Conservation (phyloP, 2,329 filamentous ascomycete species). For the Drechslerella stenobrocha region DNA sequence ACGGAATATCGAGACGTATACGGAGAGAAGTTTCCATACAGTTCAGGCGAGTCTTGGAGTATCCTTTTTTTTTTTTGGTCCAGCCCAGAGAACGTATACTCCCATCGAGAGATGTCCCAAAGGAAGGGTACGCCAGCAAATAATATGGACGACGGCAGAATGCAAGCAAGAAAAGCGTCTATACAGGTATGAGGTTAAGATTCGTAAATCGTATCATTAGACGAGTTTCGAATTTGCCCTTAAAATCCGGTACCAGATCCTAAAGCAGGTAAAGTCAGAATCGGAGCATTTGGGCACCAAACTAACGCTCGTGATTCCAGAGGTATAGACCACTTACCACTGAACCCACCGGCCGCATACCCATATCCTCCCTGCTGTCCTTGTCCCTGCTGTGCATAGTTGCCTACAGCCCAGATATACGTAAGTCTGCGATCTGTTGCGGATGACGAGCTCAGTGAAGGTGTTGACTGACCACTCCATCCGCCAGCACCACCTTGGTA, state of each 20-base stretch:
- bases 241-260: constrained; percentile 30
- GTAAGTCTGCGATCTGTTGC: constrained; percentile 47
- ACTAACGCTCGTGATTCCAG: constrained; percentile 24
- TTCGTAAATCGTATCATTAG: constrained; percentile 48
- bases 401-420: constrained; percentile 35
- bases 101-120: constrained; percentile 44
- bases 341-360: constrained; percentile 18
- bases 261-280: constrained; percentile 19
- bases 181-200: constrained; percentile 40
- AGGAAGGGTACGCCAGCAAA: constrained; percentile 40
- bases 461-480: constrained; percentile 46
- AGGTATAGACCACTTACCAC: constrained; percentile 26
- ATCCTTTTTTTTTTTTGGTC: constrained; percentile 42
- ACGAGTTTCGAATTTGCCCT: constrained; percentile 48
- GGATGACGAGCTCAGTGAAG: constrained; percentile 41
- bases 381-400: constrained; percentile 22
- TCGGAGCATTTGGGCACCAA: constrained; percentile 8
- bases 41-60: constrained; percentile 24
- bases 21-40: constrained; percentile 39
- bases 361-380: constrained; percentile 40
- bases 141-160: constrained; percentile 42
- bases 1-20: constrained; percentile 25
- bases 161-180: constrained; percentile 44
- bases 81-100: constrained; percentile 45
- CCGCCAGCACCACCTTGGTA: constrained; percentile 23